Conservation (phyloP, 2,329 filamentous ascomycete genomes). For the Akanthomyces uredinophilus region DNA sequence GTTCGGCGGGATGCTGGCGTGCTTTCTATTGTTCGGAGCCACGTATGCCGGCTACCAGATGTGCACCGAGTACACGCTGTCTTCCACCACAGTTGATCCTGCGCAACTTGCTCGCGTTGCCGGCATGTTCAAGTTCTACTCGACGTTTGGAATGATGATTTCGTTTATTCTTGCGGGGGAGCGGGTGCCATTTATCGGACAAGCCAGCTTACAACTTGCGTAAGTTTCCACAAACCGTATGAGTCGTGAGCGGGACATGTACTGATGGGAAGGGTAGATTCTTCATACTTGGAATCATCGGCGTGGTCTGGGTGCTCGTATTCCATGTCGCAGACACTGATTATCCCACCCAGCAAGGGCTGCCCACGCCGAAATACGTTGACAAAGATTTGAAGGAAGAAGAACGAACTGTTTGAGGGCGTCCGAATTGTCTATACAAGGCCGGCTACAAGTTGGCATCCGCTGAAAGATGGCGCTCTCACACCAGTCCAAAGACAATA, state of each 20-base stretch:
- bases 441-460: no score
- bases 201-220: slow-evolving; percentile 4
- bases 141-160: slow-evolving; percentile 11
- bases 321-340: slow-evolving; percentile 10
- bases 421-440: neutral
- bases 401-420: neutral
- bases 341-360: neutral
- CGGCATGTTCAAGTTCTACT: slow-evolving; percentile 12
- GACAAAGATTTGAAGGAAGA: neutral
- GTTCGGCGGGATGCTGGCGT: neutral
- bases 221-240: neutral
- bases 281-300: slow-evolving; percentile 2
- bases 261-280: neutral
- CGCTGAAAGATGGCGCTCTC: no score
- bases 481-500: no score
- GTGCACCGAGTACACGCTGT: slow-evolving; percentile 10
- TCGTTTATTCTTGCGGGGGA: slow-evolving; percentile 8
- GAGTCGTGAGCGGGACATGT: neutral
- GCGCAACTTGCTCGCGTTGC: slow-evolving; percentile 3
- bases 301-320: slow-evolving; percentile 6
- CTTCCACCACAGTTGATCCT: slow-evolving; percentile 2
- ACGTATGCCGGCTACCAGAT: slow-evolving; percentile 11
- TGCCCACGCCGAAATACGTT: neutral
- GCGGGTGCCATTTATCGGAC: neutral
- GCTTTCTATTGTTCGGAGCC: slow-evolving; percentile 5